Evolutionary conservation across 1,284 basidiomycete genomes (phyloP).

Genomic region (Volvariella volvacea): DNA sequence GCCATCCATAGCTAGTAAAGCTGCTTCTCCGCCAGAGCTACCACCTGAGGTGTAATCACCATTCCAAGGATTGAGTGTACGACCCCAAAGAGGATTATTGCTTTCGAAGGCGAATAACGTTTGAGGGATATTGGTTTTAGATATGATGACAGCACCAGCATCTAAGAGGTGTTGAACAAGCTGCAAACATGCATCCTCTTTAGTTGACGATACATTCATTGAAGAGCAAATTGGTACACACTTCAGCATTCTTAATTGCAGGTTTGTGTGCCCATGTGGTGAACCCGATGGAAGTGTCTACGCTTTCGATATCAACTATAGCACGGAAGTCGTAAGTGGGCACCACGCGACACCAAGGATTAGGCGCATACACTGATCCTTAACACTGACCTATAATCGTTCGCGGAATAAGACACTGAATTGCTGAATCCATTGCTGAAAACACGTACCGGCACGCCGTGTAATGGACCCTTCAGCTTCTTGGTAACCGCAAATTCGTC

Average conservation of each 20-base stretch:
- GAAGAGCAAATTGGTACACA: too few species aligned
- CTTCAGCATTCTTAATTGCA: conserved; percentile 48
- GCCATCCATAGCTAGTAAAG: conserved; percentile 71
- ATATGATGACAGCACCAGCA: conserved; percentile 43
- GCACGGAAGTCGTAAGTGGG: conserved; percentile 4
- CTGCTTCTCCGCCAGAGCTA: conserved; percentile 75
- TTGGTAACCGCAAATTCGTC: conserved; percentile 50
- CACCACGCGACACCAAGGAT: conserved; percentile 4
- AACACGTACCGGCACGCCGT: conserved; percentile 75
- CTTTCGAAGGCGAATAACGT: conserved; percentile 87
- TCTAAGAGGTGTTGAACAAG: conserved; percentile 35
- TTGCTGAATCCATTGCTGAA: not conserved
- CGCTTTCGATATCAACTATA: conserved; percentile 52
- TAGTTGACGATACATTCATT: not conserved
- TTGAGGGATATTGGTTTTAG: conserved; percentile 67
- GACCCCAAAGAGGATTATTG: conserved; percentile 77
- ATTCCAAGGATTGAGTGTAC: conserved; percentile 67
- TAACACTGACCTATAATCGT: conserved; percentile 26
- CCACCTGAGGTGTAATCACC: conserved; percentile 66
- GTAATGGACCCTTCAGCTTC: conserved; percentile 62
- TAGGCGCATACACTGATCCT: conserved; percentile 53
- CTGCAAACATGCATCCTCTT: conserved; percentile 25
- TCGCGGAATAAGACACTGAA: not conserved
- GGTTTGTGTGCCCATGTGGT: conserved; percentile 62
- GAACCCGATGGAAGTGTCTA: conserved; percentile 71